These are phyloP conservation scores for Tolypocladium endophyticum DNA, from an alignment of 2,329 filamentous ascomycete species.

Conservation along the genomic window DNA sequence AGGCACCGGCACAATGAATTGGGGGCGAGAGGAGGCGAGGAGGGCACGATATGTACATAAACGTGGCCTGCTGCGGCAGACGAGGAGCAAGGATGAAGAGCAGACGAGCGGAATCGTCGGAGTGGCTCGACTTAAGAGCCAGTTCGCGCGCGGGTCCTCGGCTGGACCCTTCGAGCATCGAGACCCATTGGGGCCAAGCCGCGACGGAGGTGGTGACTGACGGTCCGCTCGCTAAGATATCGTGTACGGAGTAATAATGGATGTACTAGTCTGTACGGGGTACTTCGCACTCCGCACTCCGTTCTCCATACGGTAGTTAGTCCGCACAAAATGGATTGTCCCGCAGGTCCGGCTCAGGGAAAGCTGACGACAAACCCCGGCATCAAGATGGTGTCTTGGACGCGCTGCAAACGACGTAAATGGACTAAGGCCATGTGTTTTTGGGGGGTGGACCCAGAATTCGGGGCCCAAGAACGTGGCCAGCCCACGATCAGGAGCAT, in stretches of 20 bases:
- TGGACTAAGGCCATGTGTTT: not conserved
- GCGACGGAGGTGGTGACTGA: not conserved
- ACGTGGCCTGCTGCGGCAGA: not conserved
- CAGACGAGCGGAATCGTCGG: not conserved
- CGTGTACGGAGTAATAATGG: not conserved
- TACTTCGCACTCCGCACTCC: not conserved
- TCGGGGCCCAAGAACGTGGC: not conserved
- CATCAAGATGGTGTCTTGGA: not conserved
- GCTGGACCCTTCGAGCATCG: not conserved
- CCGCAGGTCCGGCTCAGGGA: not conserved
- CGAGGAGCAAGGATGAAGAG: not conserved
- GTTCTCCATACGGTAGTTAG: not conserved
- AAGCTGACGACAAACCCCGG: not conserved
- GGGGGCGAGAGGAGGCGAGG: not conserved
- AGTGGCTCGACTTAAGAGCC: not conserved
- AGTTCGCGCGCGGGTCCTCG: not conserved
- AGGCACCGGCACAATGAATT: not conserved
- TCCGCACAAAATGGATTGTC: not conserved
- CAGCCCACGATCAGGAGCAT: not conserved
- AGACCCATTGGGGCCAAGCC: not conserved
- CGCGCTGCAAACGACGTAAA: not conserved
- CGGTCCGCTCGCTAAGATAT: not conserved
- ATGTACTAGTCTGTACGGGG: not conserved
- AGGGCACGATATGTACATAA: not conserved
- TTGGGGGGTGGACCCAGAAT: not conserved